Percentiles rank a stretch among this genome's conserved stretches.
Evolutionary conservation across 257 asterid species (phyloP).

Genomic region (Gentiana macrophylla): DNA sequence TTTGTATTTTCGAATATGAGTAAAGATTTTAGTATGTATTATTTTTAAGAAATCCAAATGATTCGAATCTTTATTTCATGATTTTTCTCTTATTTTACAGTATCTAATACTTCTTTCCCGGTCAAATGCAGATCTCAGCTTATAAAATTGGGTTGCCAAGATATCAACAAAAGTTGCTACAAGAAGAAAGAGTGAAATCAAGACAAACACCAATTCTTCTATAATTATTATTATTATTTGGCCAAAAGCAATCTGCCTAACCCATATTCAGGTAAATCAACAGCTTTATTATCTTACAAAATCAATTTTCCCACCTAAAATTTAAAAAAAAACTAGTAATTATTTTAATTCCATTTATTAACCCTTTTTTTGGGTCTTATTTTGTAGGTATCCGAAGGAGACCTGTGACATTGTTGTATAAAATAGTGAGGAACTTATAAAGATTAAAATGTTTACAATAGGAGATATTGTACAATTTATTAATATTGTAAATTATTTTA

Average conservation of each 20-base stretch:
- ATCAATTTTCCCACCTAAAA: no score
- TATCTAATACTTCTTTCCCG: background rate
- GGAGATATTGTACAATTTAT: no score
- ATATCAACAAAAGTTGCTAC: conserved; percentile 59
- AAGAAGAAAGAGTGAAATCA: conserved; percentile 46
- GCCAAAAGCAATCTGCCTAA: background rate
- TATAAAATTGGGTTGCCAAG: conserved; percentile 55
- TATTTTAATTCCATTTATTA: no score
- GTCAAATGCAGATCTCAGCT: conserved; percentile 40
- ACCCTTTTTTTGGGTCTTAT: background rate
- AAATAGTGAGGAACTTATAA: no score
- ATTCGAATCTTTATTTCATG: no score
- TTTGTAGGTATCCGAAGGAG: conserved; percentile 9
- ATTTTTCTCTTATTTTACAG: background rate
- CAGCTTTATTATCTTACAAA: background rate
- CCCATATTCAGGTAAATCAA: conserved; percentile 9
- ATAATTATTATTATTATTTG: background rate
- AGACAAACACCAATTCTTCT: background rate
- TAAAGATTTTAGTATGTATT: background rate
- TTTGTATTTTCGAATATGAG: no score
- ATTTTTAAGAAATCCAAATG: no score
- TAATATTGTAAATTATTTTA: no score
- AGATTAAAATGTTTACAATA: no score
- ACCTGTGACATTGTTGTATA: background rate
- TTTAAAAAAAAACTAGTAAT: background rate